Conservation (phyloP, 2,329 filamentous ascomycete genomes). For the Bertia moriformis region DNA sequence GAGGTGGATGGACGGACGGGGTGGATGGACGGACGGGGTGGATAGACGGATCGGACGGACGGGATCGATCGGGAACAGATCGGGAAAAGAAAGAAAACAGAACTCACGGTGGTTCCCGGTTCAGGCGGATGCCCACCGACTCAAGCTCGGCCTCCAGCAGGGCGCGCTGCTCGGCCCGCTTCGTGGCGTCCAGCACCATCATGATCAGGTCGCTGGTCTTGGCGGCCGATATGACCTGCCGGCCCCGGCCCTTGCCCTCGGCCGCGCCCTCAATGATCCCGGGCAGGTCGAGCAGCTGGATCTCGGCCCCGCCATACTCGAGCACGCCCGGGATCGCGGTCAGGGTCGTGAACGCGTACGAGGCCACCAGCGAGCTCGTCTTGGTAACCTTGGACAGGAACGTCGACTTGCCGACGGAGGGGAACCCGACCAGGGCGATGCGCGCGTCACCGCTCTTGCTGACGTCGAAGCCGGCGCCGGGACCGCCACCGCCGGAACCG, state of each 20-base stretch:
- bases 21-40: no score
- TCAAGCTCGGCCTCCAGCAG: constrained; percentile 85
- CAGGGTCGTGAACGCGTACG: constrained; percentile 92
- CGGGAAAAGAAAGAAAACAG: background rate
- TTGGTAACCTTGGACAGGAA: constrained; percentile 97
- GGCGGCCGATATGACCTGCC: constrained; percentile 92
- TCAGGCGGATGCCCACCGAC: constrained; percentile 88
- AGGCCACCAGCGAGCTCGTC: constrained; percentile 87
- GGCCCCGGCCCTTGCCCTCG: constrained; percentile 86
- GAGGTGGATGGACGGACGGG: background rate
- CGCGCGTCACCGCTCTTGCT: constrained; percentile 92
- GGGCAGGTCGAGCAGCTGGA: constrained; percentile 90
- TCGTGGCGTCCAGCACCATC: constrained; percentile 94
- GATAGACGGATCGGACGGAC: background rate
- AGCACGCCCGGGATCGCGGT: constrained; percentile 95
- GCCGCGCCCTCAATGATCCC: constrained; percentile 96
- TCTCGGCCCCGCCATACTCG: constrained; percentile 94
- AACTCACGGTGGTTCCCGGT: constrained; percentile 72
- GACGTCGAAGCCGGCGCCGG: constrained; percentile 78
- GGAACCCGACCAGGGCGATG: constrained; percentile 95
- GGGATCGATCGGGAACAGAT: background rate
- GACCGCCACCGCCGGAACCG: constrained; percentile 62
- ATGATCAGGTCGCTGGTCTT: constrained; percentile 96
- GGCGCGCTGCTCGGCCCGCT: constrained; percentile 82
- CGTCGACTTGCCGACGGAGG: constrained; percentile 95